phyloP scores from a whole-genome alignment of 768 basidiomycete species.

The Boletus rubropictus region DNA sequence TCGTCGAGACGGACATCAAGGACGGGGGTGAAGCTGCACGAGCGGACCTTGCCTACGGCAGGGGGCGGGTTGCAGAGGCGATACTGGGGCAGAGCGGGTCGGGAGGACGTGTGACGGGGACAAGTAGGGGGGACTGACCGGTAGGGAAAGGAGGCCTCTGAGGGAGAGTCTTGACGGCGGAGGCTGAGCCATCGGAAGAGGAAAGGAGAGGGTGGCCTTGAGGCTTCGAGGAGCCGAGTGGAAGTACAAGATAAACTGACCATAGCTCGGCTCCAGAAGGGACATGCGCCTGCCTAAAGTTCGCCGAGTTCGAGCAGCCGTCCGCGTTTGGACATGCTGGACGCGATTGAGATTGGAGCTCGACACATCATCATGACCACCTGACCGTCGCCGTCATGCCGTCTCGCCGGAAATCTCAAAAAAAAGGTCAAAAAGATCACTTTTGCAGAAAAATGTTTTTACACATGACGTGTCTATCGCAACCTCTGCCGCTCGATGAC shows the following conservation, averaged over 20 bases:
- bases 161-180: slow-evolving; percentile 30
- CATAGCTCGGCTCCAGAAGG: slow-evolving; percentile 1
- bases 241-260: slow-evolving; percentile 20
- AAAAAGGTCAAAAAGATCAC: too few relatives aligned
- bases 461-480: slow-evolving; percentile 33
- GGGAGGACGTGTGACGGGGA: not conserved
- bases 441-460: too few relatives aligned
- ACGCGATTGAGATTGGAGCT: slow-evolving; percentile 13
- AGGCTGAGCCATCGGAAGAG: slow-evolving; percentile 24
- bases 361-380: slow-evolving; percentile 8
- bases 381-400: not conserved
- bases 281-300: slow-evolving; percentile 11
- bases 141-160: slow-evolving; percentile 34
- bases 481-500: slow-evolving; percentile 68
- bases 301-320: not conserved
- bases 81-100: slow-evolving; percentile 14
- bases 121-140: slow-evolving; percentile 24
- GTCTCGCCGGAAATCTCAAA: too few relatives aligned
- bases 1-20: slow-evolving; percentile 68
- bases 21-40: slow-evolving; percentile 62
- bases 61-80: slow-evolving; percentile 67
- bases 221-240: not conserved
- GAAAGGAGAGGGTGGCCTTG: not conserved
- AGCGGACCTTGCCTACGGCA: slow-evolving; percentile 61
- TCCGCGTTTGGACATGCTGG: not conserved